Conservation (phyloP, 2,329 filamentous ascomycete species). For the Biscogniauxia sp. region DNA sequence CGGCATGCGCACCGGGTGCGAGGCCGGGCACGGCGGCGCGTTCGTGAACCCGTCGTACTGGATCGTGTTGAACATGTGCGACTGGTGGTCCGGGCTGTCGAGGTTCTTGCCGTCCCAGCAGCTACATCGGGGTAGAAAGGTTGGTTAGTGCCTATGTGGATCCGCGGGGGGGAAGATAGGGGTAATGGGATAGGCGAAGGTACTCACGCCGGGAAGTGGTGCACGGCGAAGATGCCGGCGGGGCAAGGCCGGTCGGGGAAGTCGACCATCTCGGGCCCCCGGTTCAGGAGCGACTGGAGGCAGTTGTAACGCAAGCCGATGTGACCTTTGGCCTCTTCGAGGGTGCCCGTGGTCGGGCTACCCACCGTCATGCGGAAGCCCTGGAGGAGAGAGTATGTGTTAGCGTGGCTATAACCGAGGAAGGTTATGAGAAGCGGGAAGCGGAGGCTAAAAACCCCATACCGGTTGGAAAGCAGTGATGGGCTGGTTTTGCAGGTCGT, state of each 20-base stretch:
- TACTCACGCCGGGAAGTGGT: constrained; percentile 39
- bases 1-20: constrained; percentile 41
- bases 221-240: constrained; percentile 41
- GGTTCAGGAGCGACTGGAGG: constrained; percentile 35
- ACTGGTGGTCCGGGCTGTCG: constrained; percentile 31
- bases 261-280: constrained; percentile 38
- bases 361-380: constrained; percentile 47
- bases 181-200: no score
- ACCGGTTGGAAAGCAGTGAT: constrained; percentile 44
- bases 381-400: constrained; percentile 17
- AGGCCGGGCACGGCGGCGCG: constrained; percentile 28
- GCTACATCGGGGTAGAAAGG: not conserved
- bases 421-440: not conserved
- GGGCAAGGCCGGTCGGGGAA: constrained; percentile 40
- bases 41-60: constrained; percentile 17
- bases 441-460: constrained; percentile 5
- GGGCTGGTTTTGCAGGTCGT: constrained; percentile 31
- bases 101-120: constrained; percentile 46
- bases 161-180: no score
- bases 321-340: constrained; percentile 32
- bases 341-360: constrained; percentile 27
- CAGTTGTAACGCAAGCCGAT: constrained; percentile 42
- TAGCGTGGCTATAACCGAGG: constrained; percentile 3
- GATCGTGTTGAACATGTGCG: constrained; percentile 29
- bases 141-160: no score